These are phyloP conservation scores for Pachysolen tannophilus DNA, from an alignment of 805 yeast species.

Conservation along the genomic window DNA sequence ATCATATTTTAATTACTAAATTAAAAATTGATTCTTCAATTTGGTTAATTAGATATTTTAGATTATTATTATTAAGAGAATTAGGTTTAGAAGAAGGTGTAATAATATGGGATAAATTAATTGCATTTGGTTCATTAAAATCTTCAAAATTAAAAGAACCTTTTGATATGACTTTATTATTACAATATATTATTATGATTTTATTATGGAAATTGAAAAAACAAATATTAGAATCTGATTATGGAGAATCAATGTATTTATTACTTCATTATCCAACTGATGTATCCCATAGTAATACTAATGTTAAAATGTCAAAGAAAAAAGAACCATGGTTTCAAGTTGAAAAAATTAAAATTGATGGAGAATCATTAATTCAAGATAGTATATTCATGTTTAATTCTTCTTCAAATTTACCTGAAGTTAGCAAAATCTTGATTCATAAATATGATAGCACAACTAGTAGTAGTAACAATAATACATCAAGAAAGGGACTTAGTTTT, in stretches of 20 bases:
- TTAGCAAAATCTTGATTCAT: conserved; percentile 6
- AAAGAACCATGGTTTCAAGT: background rate
- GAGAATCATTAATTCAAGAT: conserved; percentile 4
- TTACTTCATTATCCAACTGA: conserved; percentile 40
- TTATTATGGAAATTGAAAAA: conserved; percentile 34
- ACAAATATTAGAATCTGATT: conserved; percentile 39
- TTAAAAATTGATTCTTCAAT: conserved; percentile 41
- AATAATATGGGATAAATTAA: conserved; percentile 42
- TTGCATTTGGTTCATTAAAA: conserved; percentile 19
- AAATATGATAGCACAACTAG: conserved; percentile 2
- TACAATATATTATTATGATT: conserved; percentile 33
- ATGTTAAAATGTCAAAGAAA: background rate
- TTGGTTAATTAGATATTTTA: conserved; percentile 46
- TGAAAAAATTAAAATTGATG: background rate
- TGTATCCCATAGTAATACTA: background rate
- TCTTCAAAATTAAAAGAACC: conserved; percentile 11
- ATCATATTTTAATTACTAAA: conserved; percentile 35
- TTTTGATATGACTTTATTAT: conserved; percentile 22
- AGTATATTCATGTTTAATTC: conserved; percentile 7
- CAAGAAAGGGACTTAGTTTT: conserved; percentile 1
- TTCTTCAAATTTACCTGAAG: background rate
- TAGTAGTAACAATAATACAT: background rate
- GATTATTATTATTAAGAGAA: conserved; percentile 40
- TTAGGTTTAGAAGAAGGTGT: conserved; percentile 29
- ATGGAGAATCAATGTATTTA: conserved; percentile 40